Conservation (phyloP, 2,329 filamentous ascomycete genomes). For the Neofusicoccum parvum region DNA sequence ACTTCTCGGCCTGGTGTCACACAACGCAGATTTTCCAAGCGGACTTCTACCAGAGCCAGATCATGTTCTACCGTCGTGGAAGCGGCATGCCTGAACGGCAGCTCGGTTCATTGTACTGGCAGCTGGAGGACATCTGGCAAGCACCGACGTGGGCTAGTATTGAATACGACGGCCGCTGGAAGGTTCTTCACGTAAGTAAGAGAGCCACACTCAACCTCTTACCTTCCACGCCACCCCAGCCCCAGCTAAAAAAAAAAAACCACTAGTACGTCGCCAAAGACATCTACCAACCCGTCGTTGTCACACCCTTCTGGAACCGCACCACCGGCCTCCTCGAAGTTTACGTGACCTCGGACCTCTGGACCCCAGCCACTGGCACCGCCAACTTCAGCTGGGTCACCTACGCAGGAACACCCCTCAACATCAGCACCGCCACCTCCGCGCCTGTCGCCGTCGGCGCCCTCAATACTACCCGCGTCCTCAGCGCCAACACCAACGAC, state of each 20-base stretch:
- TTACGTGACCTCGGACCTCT: conserved; percentile 62
- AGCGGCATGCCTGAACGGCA: conserved; percentile 60
- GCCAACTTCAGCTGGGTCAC: conserved; percentile 56
- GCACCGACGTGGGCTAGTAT: conserved; percentile 66
- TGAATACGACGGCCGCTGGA: conserved; percentile 66
- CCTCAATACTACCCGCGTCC: conserved; percentile 55
- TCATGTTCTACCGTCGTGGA: conserved; percentile 63
- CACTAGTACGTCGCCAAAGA: conserved; percentile 55
- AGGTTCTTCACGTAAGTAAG: conserved; percentile 53
- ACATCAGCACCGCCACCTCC: conserved; percentile 38
- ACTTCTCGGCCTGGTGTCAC: conserved; percentile 64
- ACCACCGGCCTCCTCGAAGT: conserved; percentile 54
- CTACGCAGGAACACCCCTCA: conserved; percentile 50
- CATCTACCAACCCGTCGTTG: conserved; percentile 60
- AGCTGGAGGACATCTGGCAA: conserved; percentile 67
- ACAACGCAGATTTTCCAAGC: conserved; percentile 67
- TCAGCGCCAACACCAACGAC: conserved; percentile 42
- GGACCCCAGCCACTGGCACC: conserved; percentile 50
- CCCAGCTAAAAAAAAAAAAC: neutral
- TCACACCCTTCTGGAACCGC: conserved; percentile 59
- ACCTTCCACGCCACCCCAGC: neutral
- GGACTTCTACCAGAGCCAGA: conserved; percentile 62
- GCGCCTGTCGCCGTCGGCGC: conserved; percentile 50
- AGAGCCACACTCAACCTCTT: neutral
- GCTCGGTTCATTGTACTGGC: conserved; percentile 65